A percentile compares a stretch with the other conserved stretches of the same genome.
These are phyloP conservation scores for Xylariaceae sp. DNA, from an alignment of 2,329 filamentous ascomycete genomes.

Conservation along the genomic window DNA sequence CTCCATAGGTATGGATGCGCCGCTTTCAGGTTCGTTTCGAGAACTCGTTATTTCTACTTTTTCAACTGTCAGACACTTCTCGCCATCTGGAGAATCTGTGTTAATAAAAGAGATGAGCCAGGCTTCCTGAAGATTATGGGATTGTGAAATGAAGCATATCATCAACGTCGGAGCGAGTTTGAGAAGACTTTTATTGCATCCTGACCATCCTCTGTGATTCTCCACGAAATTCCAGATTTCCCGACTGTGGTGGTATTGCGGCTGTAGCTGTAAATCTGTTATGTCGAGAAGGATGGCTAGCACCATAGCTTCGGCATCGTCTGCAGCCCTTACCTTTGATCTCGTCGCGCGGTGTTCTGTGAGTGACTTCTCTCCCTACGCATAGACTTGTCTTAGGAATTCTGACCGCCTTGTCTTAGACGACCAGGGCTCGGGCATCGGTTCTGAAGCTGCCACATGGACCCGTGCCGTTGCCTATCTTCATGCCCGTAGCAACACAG, in stretches of 20 bases:
- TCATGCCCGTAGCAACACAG: constrained; percentile 98
- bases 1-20: no score
- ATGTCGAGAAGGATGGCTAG: constrained; percentile 37
- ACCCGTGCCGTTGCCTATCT: constrained; percentile 80
- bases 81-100: not conserved
- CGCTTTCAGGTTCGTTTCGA: no score
- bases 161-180: not conserved
- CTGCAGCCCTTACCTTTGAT: constrained; percentile 70
- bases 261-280: not conserved
- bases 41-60: not conserved
- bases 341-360: constrained; percentile 75
- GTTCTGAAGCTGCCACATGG: constrained; percentile 86
- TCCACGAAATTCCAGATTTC: not conserved
- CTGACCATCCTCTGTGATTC: not conserved
- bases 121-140: no score
- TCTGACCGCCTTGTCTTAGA: constrained; percentile 46
- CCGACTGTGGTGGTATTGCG: not conserved
- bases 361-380: constrained; percentile 32
- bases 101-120: not conserved
- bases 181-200: not conserved
- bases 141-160: not conserved
- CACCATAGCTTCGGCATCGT: constrained; percentile 44
- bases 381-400: not conserved
- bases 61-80: not conserved
- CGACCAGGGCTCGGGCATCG: constrained; percentile 88